Percentiles rank a stretch among this genome's conserved stretches.
phyloP scores from a whole-genome alignment of 2,329 filamentous ascomycete genomes.

The Botrytis hyacinthi region DNA sequence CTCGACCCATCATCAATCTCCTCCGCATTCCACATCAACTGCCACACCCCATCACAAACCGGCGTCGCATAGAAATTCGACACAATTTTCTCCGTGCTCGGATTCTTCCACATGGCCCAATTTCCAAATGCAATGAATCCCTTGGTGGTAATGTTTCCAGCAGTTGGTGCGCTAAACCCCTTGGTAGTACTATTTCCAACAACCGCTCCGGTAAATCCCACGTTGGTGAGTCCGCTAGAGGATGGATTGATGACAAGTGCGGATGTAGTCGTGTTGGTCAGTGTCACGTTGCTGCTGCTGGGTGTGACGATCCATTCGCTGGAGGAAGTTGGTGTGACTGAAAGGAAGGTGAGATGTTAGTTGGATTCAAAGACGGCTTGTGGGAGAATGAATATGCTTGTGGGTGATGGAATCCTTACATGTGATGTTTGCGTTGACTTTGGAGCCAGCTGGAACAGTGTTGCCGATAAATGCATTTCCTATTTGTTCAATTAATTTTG shows the following conservation, averaged over 20 bases:
- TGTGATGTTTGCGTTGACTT: constrained; percentile 11
- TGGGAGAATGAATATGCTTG: not conserved
- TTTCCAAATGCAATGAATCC: constrained; percentile 9
- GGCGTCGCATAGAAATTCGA: constrained; percentile 16
- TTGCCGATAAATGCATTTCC: constrained; percentile 14
- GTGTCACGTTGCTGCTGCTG: not conserved
- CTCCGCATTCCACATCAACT: constrained; percentile 15
- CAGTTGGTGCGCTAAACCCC: not conserved
- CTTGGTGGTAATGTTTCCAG: not conserved
- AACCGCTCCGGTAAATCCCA: not conserved
- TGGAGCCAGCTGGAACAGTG: not conserved
- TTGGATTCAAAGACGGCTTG: not conserved
- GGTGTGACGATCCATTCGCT: constrained; percentile 16
- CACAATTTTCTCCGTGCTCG: not conserved
- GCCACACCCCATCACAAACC: not conserved
- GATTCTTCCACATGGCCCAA: constrained; percentile 11
- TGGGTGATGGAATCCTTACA: not conserved
- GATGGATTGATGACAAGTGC: constrained; percentile 4
- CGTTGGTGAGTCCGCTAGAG: not conserved
- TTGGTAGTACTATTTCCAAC: not conserved
- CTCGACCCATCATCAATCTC: constrained; percentile 11
- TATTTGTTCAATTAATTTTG: not conserved
- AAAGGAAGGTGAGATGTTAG: not conserved
- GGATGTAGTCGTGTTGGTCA: not conserved
- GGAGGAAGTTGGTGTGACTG: not conserved